These are phyloP conservation scores for Gynandropsis gynandra DNA, from an alignment of 345 rosid species.

Conservation along the genomic window DNA sequence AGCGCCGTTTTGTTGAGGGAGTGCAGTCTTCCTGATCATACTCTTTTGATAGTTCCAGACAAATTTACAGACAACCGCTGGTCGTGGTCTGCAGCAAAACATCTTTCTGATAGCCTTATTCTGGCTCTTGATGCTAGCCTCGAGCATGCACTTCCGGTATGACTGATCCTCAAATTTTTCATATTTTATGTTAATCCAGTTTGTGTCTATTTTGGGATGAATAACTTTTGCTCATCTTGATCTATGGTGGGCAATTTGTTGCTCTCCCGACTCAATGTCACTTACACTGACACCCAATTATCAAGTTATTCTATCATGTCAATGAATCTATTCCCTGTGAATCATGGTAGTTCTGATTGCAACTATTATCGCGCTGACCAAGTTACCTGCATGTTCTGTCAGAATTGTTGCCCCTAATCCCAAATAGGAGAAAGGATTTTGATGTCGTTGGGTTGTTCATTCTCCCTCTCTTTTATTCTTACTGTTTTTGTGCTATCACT, in stretches of 20 bases:
- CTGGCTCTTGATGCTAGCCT: constrained; percentile 96
- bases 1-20: constrained; percentile 57
- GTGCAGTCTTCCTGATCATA: constrained; percentile 75
- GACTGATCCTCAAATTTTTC: constrained; percentile 26
- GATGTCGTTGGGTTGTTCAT: too few species aligned
- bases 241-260: constrained; percentile 4
- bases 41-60: constrained; percentile 48
- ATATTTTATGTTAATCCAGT: neutral
- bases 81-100: constrained; percentile 87
- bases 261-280: neutral
- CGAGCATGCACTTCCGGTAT: constrained; percentile 92
- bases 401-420: too few species aligned
- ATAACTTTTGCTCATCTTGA: constrained; percentile 4
- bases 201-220: constrained; percentile 9
- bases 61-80: constrained; percentile 58
- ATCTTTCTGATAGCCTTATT: constrained; percentile 69
- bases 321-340: neutral
- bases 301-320: neutral
- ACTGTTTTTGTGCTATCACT: too few species aligned
- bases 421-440: neutral
- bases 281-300: neutral
- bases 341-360: constrained; percentile 1
- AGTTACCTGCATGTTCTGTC: too few species aligned
- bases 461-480: too few species aligned
- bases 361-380: constrained; percentile 5